Base-by-base conservation (phyloP, 2,329 filamentous ascomycete genomes). In the Paradendryphiella salina region DNA sequence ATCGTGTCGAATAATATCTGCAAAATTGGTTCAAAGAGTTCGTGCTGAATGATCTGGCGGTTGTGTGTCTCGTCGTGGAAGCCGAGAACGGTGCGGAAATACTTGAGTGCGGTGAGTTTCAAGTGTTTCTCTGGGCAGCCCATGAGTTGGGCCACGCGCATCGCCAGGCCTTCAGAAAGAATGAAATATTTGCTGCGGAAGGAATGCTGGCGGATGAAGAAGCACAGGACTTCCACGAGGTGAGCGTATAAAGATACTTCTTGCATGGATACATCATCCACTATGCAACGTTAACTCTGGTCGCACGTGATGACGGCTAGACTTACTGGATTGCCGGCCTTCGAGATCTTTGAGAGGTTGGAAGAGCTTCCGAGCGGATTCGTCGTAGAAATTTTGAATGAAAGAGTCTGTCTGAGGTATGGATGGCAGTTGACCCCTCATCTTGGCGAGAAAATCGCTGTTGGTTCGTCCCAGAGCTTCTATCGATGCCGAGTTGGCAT, bases 1-100 rank as follows among this genome's bases (percentile, higher is more conserved):
- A 96, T 88, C 0, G 90, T 94, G 59, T 89, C 84, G 47, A 88
- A 82, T 28, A 97, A 82, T 31, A 96, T 86, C 60, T 94, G 85
- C 11, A 99, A 79, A 28, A 97, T 89, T 0, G 91, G 88, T 33
- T 88, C 89, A 52, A 97, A 85, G 0, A 94, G 84, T 52, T 86
- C 84, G 69, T 92, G 88, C 60, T 91, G 85, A 20, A 87, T 88
- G 62, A 97, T 83, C 63, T 96, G 87, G 46, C 86, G 87, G 65
- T 90, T 86, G 71, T 96, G 96, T 63, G 94, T 96, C 46, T 95
- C 90, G 69, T 97, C 93, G 66, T 94, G 87, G 31, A 96, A 80
- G 37, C 86, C 85, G 50, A 96, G 82, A 54, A 96, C 83, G 36
- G 89, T 89, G 28, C 93, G 88, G 77, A 97, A 93, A 76, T 96